Conservation (phyloP, 495 filamentous ascomycete genomes). For the Filosporella fistucella region DNA sequence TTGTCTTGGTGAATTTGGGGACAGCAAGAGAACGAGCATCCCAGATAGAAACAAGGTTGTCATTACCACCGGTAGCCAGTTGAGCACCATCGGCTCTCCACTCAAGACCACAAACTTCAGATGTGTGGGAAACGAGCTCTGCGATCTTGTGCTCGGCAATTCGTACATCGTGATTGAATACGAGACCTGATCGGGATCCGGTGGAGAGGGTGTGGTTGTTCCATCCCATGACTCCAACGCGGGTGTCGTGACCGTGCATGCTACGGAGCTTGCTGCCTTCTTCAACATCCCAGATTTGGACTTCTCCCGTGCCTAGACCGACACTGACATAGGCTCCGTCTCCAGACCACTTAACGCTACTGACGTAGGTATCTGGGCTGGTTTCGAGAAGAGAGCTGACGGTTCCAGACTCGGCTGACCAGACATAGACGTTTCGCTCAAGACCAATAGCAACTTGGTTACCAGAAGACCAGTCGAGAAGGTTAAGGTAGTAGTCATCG, state of each 20-base stretch:
- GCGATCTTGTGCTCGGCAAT: conserved; percentile 97
- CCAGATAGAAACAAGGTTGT: conserved; percentile 99
- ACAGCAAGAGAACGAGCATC: conserved; percentile 87
- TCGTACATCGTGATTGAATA: conserved; percentile 98
- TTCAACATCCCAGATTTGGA: conserved; percentile 99
- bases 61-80: conserved; percentile 94
- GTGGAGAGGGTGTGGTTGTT: conserved; percentile 96
- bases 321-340: conserved; percentile 96
- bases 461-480: conserved; percentile 93
- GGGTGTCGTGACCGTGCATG: conserved; percentile 96
- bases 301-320: conserved; percentile 89
- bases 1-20: conserved; percentile 98
- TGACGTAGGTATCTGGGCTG: conserved; percentile 86
- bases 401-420: conserved; percentile 92
- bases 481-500: conserved; percentile 98
- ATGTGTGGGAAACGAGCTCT: conserved; percentile 92
- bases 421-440: conserved; percentile 95
- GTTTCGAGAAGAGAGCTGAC: conserved; percentile 86
- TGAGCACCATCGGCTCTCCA: conserved; percentile 96
- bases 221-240: conserved; percentile 98
- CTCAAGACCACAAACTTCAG: conserved; percentile 95
- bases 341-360: conserved; percentile 97
- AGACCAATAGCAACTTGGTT: conserved; percentile 98
- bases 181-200: conserved; percentile 88
- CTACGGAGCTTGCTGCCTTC: conserved; percentile 92